Conservation (phyloP, 106 monocot genomes). For the Dendrobium huoshanense region DNA sequence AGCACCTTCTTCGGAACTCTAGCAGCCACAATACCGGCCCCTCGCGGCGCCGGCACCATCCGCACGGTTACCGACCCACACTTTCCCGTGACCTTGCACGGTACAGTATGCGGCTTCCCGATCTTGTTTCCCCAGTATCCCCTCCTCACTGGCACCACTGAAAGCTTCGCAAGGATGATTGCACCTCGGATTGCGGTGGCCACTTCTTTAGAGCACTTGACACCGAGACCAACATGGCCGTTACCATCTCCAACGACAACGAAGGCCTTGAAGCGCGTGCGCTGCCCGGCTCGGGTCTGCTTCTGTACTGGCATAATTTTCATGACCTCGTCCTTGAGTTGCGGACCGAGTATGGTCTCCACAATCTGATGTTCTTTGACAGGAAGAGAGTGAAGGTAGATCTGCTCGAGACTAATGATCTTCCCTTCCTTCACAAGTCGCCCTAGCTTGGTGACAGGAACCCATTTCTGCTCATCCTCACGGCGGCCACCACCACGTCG, state of each 20-base stretch:
- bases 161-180: slow-evolving; percentile 50
- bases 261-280: slow-evolving; percentile 68
- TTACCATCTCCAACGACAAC: slow-evolving; percentile 49
- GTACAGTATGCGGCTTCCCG: slow-evolving; percentile 68
- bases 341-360: slow-evolving; percentile 9
- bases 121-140: slow-evolving; percentile 90
- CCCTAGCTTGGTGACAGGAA: slow-evolving; percentile 53
- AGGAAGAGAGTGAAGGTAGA: slow-evolving; percentile 55
- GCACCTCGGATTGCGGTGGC: slow-evolving; percentile 47
- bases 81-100: slow-evolving; percentile 79
- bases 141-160: slow-evolving; percentile 59
- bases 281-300: slow-evolving; percentile 23
- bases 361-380: slow-evolving; percentile 53
- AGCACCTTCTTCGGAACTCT: slow-evolving; percentile 85
- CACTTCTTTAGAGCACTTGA: slow-evolving; percentile 51
- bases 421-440: slow-evolving; percentile 39
- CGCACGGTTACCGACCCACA: slow-evolving; percentile 73
- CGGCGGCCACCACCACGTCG: slow-evolving; percentile 23
- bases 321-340: slow-evolving; percentile 27
- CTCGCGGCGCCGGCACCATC: slow-evolving; percentile 71
- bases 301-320: slow-evolving; percentile 27
- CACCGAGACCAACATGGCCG: slow-evolving; percentile 46
- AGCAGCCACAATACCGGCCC: slow-evolving; percentile 70
- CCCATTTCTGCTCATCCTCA: slow-evolving; percentile 32
- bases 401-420: slow-evolving; percentile 29